Conservation (phyloP, 2,329 filamentous ascomycete species). For the Hypoxylon sp. region DNA sequence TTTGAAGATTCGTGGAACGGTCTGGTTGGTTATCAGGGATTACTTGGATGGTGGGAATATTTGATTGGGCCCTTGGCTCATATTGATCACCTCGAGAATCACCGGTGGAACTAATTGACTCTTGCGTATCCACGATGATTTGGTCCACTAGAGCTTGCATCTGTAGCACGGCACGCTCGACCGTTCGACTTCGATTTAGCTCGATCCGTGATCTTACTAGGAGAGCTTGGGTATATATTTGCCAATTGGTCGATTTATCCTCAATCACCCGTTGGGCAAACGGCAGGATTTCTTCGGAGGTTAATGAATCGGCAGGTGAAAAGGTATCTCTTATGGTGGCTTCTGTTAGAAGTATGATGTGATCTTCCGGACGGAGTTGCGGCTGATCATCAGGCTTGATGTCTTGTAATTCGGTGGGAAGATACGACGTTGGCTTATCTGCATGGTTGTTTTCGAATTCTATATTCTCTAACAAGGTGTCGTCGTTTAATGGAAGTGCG, state of each 20-base stretch:
- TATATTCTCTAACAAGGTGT: constrained; percentile 91
- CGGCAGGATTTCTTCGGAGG: constrained; percentile 92
- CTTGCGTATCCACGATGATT: constrained; percentile 83
- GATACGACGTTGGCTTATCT: constrained; percentile 52
- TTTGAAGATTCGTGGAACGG: constrained; percentile 49
- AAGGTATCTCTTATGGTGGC: constrained; percentile 90
- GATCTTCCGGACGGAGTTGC: constrained; percentile 84
- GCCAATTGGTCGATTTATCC: constrained; percentile 95
- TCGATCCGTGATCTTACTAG: constrained; percentile 92
- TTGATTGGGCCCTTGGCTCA: constrained; percentile 45
- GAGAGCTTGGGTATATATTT: constrained; percentile 94
- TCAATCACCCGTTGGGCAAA: constrained; percentile 90
- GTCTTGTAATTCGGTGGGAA: constrained; percentile 74
- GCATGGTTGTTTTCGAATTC: constrained; percentile 74
- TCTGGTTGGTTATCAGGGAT: constrained; percentile 54
- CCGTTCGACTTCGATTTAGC: constrained; percentile 85
- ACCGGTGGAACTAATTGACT: constrained; percentile 51
- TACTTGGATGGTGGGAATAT: constrained; percentile 64
- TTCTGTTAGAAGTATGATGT: constrained; percentile 90
- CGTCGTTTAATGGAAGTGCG: constrained; percentile 86
- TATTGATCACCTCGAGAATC: constrained; percentile 41
- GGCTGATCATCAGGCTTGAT: constrained; percentile 87
- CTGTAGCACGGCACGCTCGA: constrained; percentile 91
- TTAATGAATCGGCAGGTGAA: constrained; percentile 85
- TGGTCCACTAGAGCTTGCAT: constrained; percentile 96